phyloP scores from a whole-genome alignment of 2,329 filamentous ascomycete species.

The Ophiosphaerella narmari region DNA sequence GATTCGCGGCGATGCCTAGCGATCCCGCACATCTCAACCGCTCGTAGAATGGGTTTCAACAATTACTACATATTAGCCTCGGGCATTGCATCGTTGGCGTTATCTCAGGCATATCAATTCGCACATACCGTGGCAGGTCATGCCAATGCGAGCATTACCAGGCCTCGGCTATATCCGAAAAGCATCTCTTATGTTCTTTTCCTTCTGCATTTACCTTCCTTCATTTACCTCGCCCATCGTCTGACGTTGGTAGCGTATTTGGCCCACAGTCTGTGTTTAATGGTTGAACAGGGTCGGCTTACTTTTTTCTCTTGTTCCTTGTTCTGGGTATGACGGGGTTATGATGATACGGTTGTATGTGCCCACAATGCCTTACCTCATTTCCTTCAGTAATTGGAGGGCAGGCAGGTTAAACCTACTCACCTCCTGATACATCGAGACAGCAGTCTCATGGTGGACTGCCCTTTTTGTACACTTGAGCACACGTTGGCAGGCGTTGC shows the following conservation, averaged over 20 bases:
- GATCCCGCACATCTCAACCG: slow-evolving; percentile 27
- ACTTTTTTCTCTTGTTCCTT: slow-evolving; percentile 16
- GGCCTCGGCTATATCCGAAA: slow-evolving; percentile 27
- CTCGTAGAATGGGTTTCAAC: slow-evolving; percentile 27
- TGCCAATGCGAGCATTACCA: slow-evolving; percentile 25
- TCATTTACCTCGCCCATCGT: slow-evolving; percentile 13
- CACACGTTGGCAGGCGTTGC: slow-evolving; percentile 24
- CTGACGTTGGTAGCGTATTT: slow-evolving; percentile 17
- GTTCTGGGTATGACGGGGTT: slow-evolving; percentile 25
- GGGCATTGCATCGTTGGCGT: slow-evolving; percentile 40
- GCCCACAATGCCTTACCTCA: slow-evolving; percentile 18
- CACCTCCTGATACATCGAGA: not conserved
- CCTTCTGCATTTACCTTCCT: slow-evolving; percentile 26
- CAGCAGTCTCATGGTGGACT: slow-evolving; percentile 10
- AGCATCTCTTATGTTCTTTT: slow-evolving; percentile 41
- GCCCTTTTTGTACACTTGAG: slow-evolving; percentile 33
- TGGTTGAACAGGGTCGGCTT: slow-evolving; percentile 11
- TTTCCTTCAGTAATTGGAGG: slow-evolving; percentile 31
- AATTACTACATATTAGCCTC: slow-evolving; percentile 24
- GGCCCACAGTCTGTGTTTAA: slow-evolving; percentile 18
- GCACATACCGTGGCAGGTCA: slow-evolving; percentile 7
- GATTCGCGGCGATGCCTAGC: slow-evolving; percentile 38
- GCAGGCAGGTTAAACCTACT: not conserved
- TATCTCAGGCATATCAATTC: slow-evolving; percentile 27
- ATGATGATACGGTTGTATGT: slow-evolving; percentile 35